Base-by-base conservation (phyloP, 805 yeast species). In the Limtongozyma cylindracea region DNA sequence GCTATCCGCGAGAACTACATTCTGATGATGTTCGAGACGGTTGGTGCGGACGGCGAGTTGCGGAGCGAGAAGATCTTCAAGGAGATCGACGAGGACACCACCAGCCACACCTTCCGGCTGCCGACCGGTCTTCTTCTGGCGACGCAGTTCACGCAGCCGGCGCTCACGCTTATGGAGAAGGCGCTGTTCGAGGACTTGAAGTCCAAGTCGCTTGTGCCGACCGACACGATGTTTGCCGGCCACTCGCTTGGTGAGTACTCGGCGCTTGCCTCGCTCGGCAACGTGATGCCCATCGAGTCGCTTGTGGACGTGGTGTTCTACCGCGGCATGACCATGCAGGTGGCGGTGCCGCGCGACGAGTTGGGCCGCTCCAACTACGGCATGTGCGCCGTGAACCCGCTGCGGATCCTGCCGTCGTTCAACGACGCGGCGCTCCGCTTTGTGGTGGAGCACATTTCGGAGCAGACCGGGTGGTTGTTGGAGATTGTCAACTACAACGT, bases 311-410 rank as follows among this genome's bases (percentile, higher is more conserved):
- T 84, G 47, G 96, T 84, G 24, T 88, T 88, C 63, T 91, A 88
- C 64, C 72, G 99, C 60, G 99, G 99, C 63, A 88, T 88, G 96
- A 91, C 99, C 22, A 88, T 88, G 99, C 98, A 88, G 58, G 98
- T 88, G 32, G 98, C 98, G 21, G 99, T 88, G 33, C 96, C 96
- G 44, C 73, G 99, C 56, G 99, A 88, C 50, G 63, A 68, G 25
- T 44, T 51, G 23, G 99, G 99, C 22, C 73, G 96, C 54, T 88
- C 98, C 27, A 88, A 88, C 59, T 88, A 88, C 42, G 96, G 96
- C 60, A 88, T 88, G 99, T 65, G 78, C 56, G 99, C 99, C 24
- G 82, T 84, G 27, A 88, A 91, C 56, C 99, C 99, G 39, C 62
- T 91, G 29, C 70, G 99, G 52, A 72, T 88, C 30, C 65, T 74